Evolutionary conservation across 2,329 filamentous ascomycete species (phyloP).

Genomic region (Colletotrichum sp.): DNA sequence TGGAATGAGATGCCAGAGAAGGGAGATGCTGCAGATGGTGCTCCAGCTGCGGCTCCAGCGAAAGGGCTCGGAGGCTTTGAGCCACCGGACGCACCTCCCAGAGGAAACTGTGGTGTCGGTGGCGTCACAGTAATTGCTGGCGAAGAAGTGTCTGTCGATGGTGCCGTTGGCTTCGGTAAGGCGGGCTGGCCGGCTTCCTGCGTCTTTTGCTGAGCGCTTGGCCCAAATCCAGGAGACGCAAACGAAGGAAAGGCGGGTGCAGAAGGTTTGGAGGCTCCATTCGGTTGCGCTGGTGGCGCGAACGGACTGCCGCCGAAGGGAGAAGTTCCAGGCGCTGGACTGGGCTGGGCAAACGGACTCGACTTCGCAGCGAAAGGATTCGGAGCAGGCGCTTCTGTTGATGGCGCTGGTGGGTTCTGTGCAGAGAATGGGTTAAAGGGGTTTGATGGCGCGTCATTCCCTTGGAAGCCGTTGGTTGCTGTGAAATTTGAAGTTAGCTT

Average conservation of each 20-base stretch:
- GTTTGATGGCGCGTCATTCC: not conserved
- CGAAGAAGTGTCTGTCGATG: not conserved
- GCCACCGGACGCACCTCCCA: not conserved
- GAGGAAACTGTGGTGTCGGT: constrained; percentile 16
- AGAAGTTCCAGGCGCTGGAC: not conserved
- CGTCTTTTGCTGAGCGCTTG: not conserved
- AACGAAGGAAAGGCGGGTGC: not conserved
- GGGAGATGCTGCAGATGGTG: not conserved
- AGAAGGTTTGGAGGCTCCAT: not conserved
- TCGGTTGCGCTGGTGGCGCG: not conserved
- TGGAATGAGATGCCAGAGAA: not conserved
- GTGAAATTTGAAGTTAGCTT: constrained; percentile 5
- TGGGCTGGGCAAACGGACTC: not conserved
- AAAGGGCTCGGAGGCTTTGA: not conserved
- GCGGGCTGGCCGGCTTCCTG: not conserved
- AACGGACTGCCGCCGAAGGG: not conserved
- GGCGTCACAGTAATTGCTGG: constrained; percentile 20
- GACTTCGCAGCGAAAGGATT: constrained; percentile 12
- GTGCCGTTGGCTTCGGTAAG: not conserved
- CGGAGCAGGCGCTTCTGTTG: not conserved
- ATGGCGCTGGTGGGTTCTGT: not conserved
- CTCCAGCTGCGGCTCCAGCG: not conserved
- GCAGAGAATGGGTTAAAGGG: constrained; percentile 12
- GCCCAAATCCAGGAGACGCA: not conserved
- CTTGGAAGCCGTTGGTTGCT: not conserved